These are phyloP conservation scores for Kentomonas sorsogonicus DNA, from an alignment of 208 protist species.

Conservation along the genomic window DNA sequence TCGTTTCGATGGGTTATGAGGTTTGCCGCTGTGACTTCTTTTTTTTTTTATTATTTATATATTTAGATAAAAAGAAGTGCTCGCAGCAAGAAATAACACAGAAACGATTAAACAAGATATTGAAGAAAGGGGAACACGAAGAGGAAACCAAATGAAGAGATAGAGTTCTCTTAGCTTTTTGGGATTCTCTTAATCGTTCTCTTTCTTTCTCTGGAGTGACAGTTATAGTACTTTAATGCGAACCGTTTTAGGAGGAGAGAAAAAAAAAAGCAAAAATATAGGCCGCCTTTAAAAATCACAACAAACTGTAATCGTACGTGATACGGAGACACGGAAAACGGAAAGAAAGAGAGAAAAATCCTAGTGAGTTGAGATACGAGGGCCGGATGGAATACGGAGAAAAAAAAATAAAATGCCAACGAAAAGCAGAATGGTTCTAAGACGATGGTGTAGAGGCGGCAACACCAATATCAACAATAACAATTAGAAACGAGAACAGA, in stretches of 20 bases:
- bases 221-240: neutral
- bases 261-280: conserved; percentile 3
- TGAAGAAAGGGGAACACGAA: conserved; percentile 6
- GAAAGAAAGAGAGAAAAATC: conserved; percentile 13
- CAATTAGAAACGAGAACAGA: conserved; percentile 11
- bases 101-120: neutral
- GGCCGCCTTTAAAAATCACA: neutral
- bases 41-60: conserved; percentile 11
- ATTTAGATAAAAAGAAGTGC: too few relatives aligned
- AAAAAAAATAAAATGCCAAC: neutral
- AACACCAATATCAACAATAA: too few relatives aligned
- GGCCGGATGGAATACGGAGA: neutral
- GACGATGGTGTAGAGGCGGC: too few relatives aligned
- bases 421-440: too few relatives aligned
- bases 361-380: neutral
- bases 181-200: neutral
- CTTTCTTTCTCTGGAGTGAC: neutral
- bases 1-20: too few relatives aligned
- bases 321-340: conserved; percentile 10
- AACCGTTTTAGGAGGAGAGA: neutral
- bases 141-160: neutral
- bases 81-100: too few relatives aligned
- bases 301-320: neutral
- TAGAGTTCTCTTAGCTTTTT: neutral
- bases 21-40: too few relatives aligned